Evolutionary conservation across 768 basidiomycete species (phyloP), one percentile per base, ranked within the genome.

Genomic region (Gymnopilus junonius): DNA sequence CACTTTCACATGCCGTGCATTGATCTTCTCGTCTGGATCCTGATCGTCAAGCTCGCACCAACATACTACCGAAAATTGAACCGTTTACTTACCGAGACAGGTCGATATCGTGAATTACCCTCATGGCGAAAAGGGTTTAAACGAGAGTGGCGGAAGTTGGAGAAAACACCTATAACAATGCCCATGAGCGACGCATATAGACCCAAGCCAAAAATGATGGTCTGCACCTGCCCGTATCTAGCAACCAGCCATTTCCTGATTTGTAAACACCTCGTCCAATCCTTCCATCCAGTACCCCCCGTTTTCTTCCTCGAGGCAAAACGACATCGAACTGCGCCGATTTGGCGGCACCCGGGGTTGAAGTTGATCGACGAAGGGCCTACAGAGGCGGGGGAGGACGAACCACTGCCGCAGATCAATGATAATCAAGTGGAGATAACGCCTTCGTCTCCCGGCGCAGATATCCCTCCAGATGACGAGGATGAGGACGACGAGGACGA

Each of bases 21-120:
- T 75, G 37, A 39, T 53, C 59, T 78, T 2, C 70, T 79, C 4
- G 65, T 63, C 2, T 79, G 72, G 77, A 73, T 77, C 40, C 37
- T 77, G 0, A 61, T 77, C 17, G 39, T 35, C 12, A 77, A 77
- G 39, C 68, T 79, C 10, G 70, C 68, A 3, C 76, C 76, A 11
- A 40, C 35, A 10, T 77, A 73, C 55, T 69, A 76, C 40, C 32
- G 50, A 20, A 71, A 73, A 55, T 65, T 76, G 7, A 65, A 68
- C 32, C 25, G 21, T 12, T 34, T 72, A 8, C 58, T 72, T 11
- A 62, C 25, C 3, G 55, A 70, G 11, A 68, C 61, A 23, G 70
- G 69, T 2, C 58, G 74, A 1, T 74, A 66, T 57, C 69, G 70
- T 8, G 67, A 73, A 27, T 57, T 69, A 25, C 25, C 42, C 0